These are phyloP conservation scores for Pythium catenulatum DNA, from an alignment of 352 stramenopile species.

Conservation along the genomic window DNA sequence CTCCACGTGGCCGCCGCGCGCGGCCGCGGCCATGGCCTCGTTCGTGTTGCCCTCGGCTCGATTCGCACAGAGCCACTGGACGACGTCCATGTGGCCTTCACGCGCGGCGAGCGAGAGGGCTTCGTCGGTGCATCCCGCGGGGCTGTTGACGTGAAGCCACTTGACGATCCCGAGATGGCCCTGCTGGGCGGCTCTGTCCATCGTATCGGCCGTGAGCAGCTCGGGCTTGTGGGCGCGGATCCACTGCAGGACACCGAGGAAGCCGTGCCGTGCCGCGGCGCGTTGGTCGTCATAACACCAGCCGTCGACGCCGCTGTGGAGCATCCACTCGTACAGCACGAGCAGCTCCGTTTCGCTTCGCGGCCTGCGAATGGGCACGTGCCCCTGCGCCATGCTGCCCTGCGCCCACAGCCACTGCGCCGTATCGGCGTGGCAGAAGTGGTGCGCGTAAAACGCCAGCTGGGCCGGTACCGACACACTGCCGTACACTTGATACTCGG, in stretches of 20 bases:
- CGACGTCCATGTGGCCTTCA: slow-evolving; percentile 8
- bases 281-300: background rate
- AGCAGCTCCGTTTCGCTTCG: background rate
- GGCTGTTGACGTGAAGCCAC: slow-evolving; percentile 61
- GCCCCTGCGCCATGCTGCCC: background rate
- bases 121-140: slow-evolving; percentile 64
- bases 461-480: background rate
- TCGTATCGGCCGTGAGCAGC: background rate
- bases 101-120: background rate
- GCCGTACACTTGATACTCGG: background rate
- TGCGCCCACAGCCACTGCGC: background rate
- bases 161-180: background rate
- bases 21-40: background rate
- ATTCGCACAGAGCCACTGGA: slow-evolving; percentile 20
- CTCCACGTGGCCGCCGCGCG: background rate
- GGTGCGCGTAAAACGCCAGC: background rate
- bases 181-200: background rate
- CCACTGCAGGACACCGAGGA: background rate
- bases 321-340: background rate
- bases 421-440: background rate
- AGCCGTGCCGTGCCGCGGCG: background rate
- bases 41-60: background rate
- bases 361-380: background rate
- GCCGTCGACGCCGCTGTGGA: background rate
- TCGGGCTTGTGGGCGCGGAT: slow-evolving; percentile 65